A percentile compares a stretch with the other conserved stretches of the same genome.
phyloP scores from a whole-genome alignment of 1,139 yeast species.

The Candida albicans region DNA sequence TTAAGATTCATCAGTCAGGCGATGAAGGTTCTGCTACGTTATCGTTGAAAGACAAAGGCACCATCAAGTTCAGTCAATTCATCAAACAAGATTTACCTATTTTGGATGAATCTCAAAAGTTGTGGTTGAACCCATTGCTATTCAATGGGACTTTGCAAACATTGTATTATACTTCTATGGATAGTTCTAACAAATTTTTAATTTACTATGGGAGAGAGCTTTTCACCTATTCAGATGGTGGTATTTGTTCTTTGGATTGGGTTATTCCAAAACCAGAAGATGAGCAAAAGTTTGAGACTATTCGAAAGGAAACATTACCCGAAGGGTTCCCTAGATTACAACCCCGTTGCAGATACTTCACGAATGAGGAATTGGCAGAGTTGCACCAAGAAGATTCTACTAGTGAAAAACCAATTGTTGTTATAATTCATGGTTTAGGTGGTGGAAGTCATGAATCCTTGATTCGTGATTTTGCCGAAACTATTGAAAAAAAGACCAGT shows the following conservation, averaged over 20 bases:
- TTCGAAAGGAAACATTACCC: constrained; percentile 56
- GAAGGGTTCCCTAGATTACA: constrained; percentile 75
- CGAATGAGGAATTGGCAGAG: constrained; percentile 36
- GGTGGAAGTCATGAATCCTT: constrained; percentile 93
- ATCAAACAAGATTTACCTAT: constrained; percentile 24
- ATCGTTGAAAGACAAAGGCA: constrained; percentile 15
- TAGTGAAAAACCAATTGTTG: constrained; percentile 56
- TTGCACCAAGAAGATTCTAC: constrained; percentile 28
- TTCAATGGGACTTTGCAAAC: constrained; percentile 82
- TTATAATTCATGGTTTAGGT: constrained; percentile 80
- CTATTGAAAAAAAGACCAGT: constrained; percentile 26
- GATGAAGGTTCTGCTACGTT: constrained; percentile 21
- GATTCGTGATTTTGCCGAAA: constrained; percentile 61
- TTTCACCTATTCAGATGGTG: constrained; percentile 59
- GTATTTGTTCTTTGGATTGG: constrained; percentile 78
- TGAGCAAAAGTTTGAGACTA: constrained; percentile 47
- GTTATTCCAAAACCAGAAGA: constrained; percentile 53
- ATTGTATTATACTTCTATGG: constrained; percentile 58
- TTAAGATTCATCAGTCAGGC: constrained; percentile 28
- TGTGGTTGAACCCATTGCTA: constrained; percentile 61
- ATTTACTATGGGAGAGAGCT: constrained; percentile 79
- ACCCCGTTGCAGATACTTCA: constrained; percentile 73
- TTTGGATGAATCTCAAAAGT: constrained; percentile 33
- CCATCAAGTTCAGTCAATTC: constrained; percentile 23
- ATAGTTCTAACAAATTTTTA: constrained; percentile 50